Evolutionary conservation across 108 stramenopile species (phyloP), one percentile per base, ranked within the genome.

Genomic region (Fistulifera solaris): DNA sequence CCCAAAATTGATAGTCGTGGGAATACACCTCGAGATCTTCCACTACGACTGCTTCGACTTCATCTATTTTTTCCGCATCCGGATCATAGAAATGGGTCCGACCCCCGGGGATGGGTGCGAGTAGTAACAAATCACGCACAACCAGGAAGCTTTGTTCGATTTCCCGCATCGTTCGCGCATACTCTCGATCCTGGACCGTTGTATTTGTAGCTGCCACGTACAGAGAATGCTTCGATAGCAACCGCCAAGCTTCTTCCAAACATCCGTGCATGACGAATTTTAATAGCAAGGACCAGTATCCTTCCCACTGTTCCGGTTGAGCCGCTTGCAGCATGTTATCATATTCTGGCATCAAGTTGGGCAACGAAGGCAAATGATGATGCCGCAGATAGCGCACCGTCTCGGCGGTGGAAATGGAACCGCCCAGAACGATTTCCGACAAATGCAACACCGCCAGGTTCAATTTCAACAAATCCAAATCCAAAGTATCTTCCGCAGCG

Each of bases 71-170:
- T 27, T 35, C 31, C 31, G 66, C 31, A 11, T 65, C 72, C 0
- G 55, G 65, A 70, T 84, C 80, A 59, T 67, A 67, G 14, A 21
- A 48, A 40, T 82, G 78, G 10, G 63, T 76, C 19, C 80, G 66
- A 3, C 83, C 85, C 15, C 89, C 89, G 1, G 89, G 85, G 18
- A 90, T 52, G 8, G 89, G 89, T 14, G 85, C 89, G 24, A 70
- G 68, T 11, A 81, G 41, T 44, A 90, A 56, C 11, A 90, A 62
- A 10, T 52, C 75, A 35, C 62, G 63, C 41, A 89, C 46, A 10
- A 66, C 67, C 40, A 26, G 25, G 48, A 84, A 89, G 22, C 77
- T 82, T 25, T 40, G 42, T 22, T 22, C 12, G 14, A 27, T 21
- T 38, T 81, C 70, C 46, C 67, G 62, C 0, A 49, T 57, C 16